Evolutionary conservation across 768 basidiomycete species (phyloP).

Genomic region (Galerina sulciceps): DNA sequence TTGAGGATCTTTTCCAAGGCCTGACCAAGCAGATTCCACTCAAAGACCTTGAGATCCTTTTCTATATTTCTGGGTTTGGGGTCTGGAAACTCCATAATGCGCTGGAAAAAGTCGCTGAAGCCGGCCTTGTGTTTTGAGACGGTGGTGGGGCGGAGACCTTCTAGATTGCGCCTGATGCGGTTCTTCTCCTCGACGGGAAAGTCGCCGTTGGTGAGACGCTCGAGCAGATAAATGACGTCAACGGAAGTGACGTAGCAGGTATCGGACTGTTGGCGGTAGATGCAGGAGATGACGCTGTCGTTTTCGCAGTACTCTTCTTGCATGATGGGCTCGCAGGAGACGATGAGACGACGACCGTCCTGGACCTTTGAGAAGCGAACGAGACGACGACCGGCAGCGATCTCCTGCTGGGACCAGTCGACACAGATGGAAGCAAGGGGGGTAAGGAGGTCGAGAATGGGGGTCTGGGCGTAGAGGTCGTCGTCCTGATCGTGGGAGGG

Average conservation of each 20-base stretch:
- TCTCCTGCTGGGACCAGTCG: conserved; percentile 70
- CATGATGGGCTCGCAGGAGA: conserved; percentile 76
- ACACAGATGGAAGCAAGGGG: conserved; percentile 58
- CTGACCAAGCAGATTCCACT: conserved; percentile 71
- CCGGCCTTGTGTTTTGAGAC: conserved; percentile 85
- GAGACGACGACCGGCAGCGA: conserved; percentile 73
- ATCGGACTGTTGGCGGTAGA: conserved; percentile 79
- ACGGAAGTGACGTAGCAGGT: conserved; percentile 92
- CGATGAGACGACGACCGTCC: conserved; percentile 75
- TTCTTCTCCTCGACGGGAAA: conserved; percentile 98
- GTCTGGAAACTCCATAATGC: conserved; percentile 94
- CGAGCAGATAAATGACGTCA: conserved; percentile 92
- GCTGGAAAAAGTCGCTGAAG: conserved; percentile 87
- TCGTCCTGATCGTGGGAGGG: conserved; percentile 37
- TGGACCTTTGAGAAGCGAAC: conserved; percentile 85
- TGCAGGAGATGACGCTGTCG: conserved; percentile 92
- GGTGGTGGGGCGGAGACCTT: conserved; percentile 89
- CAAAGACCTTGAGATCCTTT: conserved; percentile 92
- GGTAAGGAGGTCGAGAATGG: conserved; percentile 63
- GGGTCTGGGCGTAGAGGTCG: conserved; percentile 53
- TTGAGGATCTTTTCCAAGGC: conserved; percentile 81
- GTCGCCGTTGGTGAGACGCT: conserved; percentile 72
- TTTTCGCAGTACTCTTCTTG: conserved; percentile 75
- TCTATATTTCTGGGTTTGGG: conserved; percentile 97
- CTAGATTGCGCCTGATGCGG: conserved; percentile 90